Evolutionary conservation across 768 basidiomycete species (phyloP), one percentile per base, ranked within the genome.

Genomic region (Trametes meyenii): DNA sequence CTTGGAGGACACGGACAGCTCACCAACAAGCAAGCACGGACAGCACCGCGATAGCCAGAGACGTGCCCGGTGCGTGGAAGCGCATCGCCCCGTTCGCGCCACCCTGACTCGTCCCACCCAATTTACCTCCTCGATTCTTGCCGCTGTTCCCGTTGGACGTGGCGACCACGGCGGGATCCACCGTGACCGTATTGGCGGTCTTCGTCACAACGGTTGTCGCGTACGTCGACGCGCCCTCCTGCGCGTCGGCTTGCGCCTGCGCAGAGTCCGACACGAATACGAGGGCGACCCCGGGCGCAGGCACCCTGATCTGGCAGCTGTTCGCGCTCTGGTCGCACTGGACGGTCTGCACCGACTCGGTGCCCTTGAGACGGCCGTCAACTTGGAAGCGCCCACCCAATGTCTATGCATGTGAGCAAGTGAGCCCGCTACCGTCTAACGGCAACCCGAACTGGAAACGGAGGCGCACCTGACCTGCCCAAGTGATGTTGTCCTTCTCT

Each of bases 221-320:
- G 69, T 85, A 89, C 19, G 84, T 87, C 66, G 67, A 70, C 1
- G 78, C 74, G 3, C 73, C 65, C n/a, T 66, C 69, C 0, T 72
- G 68, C 14, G 67, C 70, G 10, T 73, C 69, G 42, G 78, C 79
- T 0, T 70, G 60, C 1, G 71, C 60, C 44, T 79, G 67, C 4
- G 81, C 78, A 29, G 70, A 57, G 49, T 78, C 71, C 4, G 75
- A 80, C 44, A 94, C 76, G 79, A 90, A 92, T 60, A 94, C 89
- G 44, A 94, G 78, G 2, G 90, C 90, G 64, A 88, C 85, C 35
- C 84, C 84, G 0, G 92, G 91, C 0, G 90, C 88, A 40, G 83
- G 81, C 44, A 93, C 83, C 10, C 78, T 79, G 51, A 93, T 76
- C 29, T 72, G 64, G 72, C 91, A 93, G 0, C 76, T 75, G 66